Conservation (phyloP, 1,284 basidiomycete genomes). For the Cryptococcus deneoformans region DNA sequence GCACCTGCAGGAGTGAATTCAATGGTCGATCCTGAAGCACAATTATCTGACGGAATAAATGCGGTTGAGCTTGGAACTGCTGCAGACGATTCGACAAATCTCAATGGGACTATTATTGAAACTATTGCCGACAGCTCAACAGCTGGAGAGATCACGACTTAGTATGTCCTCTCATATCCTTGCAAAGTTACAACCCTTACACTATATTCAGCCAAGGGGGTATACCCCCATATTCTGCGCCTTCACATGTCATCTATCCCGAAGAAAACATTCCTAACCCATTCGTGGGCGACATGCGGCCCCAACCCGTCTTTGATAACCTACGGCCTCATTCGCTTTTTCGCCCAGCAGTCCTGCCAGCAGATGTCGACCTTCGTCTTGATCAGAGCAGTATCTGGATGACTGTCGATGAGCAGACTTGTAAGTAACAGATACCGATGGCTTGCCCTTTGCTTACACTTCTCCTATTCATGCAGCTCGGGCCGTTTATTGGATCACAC, state of each 20-base stretch:
- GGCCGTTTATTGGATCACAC: slow-evolving; percentile 35
- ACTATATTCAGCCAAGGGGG: too few species aligned
- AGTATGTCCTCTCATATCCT: too few species aligned
- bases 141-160: too few species aligned
- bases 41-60: too few species aligned
- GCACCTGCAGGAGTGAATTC: too few species aligned
- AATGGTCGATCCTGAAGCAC: too few species aligned
- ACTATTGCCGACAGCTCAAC: too few species aligned
- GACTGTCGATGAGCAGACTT: slow-evolving; percentile 20
- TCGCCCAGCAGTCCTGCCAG: slow-evolving; percentile 30
- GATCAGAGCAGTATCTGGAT: slow-evolving; percentile 36
- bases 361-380: slow-evolving; percentile 31
- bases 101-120: too few species aligned
- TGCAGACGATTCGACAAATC: too few species aligned
- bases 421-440: slow-evolving; percentile 11
- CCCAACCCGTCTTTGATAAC: slow-evolving; percentile 24
- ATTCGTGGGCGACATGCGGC: slow-evolving; percentile 9
- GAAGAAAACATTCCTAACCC: slow-evolving; percentile 66
- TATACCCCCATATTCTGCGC: slow-evolving; percentile 69
- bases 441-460: neutral
- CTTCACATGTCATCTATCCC: slow-evolving; percentile 89
- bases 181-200: too few species aligned
- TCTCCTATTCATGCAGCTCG: slow-evolving; percentile 12
- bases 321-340: slow-evolving; percentile 24
- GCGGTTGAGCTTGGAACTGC: too few species aligned